A percentile compares a stretch with the other conserved stretches of the same genome.
phyloP scores from a whole-genome alignment of 768 basidiomycete genomes.

The Podaxis rugospora region DNA sequence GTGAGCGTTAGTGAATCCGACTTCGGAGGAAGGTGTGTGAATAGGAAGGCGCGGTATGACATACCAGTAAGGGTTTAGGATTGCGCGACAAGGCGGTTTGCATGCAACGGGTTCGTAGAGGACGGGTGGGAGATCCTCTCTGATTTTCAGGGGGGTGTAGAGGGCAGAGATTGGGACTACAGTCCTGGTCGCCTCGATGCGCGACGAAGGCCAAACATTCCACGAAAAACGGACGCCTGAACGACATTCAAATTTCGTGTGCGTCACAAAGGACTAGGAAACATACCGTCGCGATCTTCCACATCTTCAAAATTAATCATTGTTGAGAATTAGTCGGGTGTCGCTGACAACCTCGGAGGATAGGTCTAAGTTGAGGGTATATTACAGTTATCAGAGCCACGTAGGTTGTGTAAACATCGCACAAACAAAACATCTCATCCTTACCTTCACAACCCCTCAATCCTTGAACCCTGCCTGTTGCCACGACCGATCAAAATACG shows the following conservation, averaged over 20 bases:
- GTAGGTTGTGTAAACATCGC: slow-evolving; percentile 25
- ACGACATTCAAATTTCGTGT: not conserved
- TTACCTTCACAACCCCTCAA: not conserved
- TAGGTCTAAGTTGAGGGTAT: not conserved
- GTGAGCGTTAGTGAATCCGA: not conserved
- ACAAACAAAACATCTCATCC: slow-evolving; percentile 19
- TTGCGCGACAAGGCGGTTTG: slow-evolving; percentile 95
- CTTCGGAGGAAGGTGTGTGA: not conserved
- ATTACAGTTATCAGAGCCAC: slow-evolving; percentile 22
- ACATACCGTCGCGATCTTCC: slow-evolving; percentile 91
- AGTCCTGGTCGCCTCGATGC: slow-evolving; percentile 96
- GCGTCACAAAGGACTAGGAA: not conserved
- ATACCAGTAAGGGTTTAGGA: slow-evolving; percentile 96
- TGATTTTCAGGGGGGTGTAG: slow-evolving; percentile 91
- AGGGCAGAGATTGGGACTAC: slow-evolving; percentile 98
- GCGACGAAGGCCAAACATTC: slow-evolving; percentile 98
- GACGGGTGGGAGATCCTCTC: slow-evolving; percentile 93
- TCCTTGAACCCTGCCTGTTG: not conserved
- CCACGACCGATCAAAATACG: not conserved
- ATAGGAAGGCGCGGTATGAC: slow-evolving; percentile 20
- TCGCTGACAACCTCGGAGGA: slow-evolving; percentile 33
- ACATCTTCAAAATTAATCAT: slow-evolving; percentile 95
- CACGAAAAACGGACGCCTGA: slow-evolving; percentile 92
- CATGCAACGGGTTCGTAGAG: slow-evolving; percentile 98
- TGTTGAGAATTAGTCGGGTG: slow-evolving; percentile 27